phyloP scores from a whole-genome alignment of 2,329 filamentous ascomycete species.

The Colletotrichum nymphaeae region DNA sequence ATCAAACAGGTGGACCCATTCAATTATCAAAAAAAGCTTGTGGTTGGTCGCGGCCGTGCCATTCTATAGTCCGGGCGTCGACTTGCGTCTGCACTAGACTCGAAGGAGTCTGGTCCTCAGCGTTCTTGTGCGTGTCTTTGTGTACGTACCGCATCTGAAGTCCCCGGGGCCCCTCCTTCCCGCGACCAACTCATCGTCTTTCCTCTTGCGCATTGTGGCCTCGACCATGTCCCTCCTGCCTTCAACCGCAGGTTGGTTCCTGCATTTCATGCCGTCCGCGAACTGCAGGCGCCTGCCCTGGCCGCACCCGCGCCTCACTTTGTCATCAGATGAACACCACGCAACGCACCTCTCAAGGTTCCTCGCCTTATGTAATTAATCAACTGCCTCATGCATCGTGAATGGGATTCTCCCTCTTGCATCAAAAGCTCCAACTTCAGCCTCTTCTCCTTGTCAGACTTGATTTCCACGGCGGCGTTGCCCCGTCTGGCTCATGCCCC shows the following conservation, averaged over 20 bases:
- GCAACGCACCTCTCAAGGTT: not conserved
- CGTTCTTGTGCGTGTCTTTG: not conserved
- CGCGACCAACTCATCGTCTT: not conserved
- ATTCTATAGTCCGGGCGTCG: not conserved
- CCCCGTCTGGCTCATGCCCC: not conserved
- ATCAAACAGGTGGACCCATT: constrained; percentile 5
- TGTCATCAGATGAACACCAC: not conserved
- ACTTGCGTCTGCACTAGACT: constrained; percentile 3
- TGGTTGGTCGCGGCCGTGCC: constrained; percentile 27
- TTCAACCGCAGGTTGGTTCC: not conserved
- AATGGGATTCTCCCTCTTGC: not conserved
- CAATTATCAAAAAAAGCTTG: constrained; percentile 17
- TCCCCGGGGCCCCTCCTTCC: constrained; percentile 8
- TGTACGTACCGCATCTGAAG: not conserved
- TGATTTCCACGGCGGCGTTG: not conserved
- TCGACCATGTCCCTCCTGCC: not conserved
- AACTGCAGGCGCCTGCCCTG: not conserved
- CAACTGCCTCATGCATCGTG: not conserved
- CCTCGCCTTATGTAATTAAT: not conserved
- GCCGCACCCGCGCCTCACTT: not conserved
- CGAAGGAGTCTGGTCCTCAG: not conserved
- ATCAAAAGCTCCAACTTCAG: not conserved
- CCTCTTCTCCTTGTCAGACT: not conserved
- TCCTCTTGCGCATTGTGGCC: not conserved
- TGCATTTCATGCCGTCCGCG: constrained; percentile 1